phyloP scores from a whole-genome alignment of 208 protist species.

The Kentomonas sorsogonicus region DNA sequence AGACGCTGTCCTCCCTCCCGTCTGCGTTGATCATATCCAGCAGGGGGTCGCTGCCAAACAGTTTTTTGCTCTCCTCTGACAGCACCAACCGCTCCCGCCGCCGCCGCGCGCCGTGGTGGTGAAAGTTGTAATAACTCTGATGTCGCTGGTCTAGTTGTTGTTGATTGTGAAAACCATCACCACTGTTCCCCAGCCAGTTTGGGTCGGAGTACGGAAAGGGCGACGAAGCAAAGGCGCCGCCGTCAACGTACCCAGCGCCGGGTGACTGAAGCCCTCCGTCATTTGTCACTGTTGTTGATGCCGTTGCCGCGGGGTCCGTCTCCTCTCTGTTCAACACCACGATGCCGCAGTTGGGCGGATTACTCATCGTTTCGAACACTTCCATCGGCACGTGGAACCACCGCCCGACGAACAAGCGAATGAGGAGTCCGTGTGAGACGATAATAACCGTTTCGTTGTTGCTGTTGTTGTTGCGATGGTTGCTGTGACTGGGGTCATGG shows the following conservation, averaged over 20 bases:
- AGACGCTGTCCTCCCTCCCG: conserved; percentile 42
- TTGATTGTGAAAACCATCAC: too few species aligned
- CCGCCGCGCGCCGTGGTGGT: too few species aligned
- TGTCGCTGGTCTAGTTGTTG: too few species aligned
- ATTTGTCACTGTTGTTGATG: too few species aligned
- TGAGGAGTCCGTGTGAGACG: conserved; percentile 80
- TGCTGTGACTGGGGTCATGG: conserved; percentile 8
- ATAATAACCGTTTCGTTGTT: conserved; percentile 85
- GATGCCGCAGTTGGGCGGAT: conserved; percentile 87
- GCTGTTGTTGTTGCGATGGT: conserved; percentile 14
- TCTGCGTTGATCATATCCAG: conserved; percentile 84
- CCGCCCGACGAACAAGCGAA: conserved; percentile 79
- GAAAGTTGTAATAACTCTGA: too few species aligned
- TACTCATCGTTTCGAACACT: conserved; percentile 83
- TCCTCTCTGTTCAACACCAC: conserved; percentile 73
- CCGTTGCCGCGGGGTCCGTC: too few species aligned
- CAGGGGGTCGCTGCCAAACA: conserved; percentile 80
- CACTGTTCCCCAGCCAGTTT: too few species aligned
- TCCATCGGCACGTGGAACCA: conserved; percentile 84
- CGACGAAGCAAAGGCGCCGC: too few species aligned
- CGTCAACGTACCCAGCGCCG: too few species aligned
- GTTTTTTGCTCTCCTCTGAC: conserved; percentile 72
- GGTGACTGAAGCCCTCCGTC: too few species aligned
- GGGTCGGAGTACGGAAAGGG: too few species aligned
- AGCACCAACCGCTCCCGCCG: conserved; percentile 71